phyloP scores from a whole-genome alignment of 306 rosid genomes.

The Alnus glutinosa region DNA sequence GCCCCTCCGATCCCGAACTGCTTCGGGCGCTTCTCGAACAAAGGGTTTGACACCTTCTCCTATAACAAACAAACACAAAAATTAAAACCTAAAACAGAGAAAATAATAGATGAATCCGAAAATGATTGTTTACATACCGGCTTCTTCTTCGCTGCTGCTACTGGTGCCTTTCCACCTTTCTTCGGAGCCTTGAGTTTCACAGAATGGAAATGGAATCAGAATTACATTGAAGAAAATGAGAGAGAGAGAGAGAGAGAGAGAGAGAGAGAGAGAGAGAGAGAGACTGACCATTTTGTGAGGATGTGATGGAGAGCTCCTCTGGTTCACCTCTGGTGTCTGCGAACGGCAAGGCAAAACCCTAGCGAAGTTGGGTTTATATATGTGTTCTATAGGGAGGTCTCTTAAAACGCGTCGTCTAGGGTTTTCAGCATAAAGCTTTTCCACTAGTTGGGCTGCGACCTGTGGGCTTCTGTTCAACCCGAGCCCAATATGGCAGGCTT shows the following conservation, averaged over 20 bases:
- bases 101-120: background rate
- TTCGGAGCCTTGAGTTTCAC: conserved; percentile 47
- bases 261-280: background rate
- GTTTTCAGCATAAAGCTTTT: background rate
- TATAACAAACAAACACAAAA: background rate
- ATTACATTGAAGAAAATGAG: background rate
- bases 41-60: conserved; percentile 67
- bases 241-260: too few species aligned
- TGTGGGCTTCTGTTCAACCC: background rate
- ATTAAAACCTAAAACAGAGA: background rate
- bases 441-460: background rate
- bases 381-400: background rate
- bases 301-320: background rate
- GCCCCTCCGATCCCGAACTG: conserved; percentile 86
- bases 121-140: conserved; percentile 24
- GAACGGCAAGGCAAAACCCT: background rate
- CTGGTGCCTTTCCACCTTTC: conserved; percentile 44
- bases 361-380: background rate
- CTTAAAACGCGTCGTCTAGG: background rate
- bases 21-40: conserved; percentile 83
- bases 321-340: background rate
- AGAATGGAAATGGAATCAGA: background rate
- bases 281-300: background rate
- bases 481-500: too few species aligned
- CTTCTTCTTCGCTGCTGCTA: conserved; percentile 48